These are phyloP conservation scores for Carex scoparia DNA, from an alignment of 176 grass and related monocot genomes.

Conservation along the genomic window DNA sequence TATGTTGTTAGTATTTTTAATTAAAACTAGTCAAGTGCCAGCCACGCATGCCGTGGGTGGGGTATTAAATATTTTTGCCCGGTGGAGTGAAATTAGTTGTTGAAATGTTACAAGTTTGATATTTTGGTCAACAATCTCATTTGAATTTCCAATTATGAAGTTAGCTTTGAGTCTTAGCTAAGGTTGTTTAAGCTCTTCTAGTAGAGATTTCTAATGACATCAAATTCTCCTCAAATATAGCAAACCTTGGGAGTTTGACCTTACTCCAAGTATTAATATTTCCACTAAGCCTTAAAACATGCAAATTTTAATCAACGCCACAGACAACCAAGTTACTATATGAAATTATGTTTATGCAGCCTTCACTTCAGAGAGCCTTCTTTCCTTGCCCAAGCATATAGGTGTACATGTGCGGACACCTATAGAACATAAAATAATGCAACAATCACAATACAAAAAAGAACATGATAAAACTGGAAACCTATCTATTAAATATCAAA, in stretches of 20 bases:
- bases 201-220: neutral
- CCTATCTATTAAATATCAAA: neutral
- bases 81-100: too few species aligned
- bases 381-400: constrained; percentile 54
- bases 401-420: constrained; percentile 48
- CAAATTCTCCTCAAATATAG: neutral
- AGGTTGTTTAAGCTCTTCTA: neutral
- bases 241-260: neutral
- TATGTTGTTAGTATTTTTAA: too few species aligned
- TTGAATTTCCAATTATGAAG: too few species aligned
- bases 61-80: too few species aligned
- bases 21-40: too few species aligned
- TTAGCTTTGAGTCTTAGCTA: neutral
- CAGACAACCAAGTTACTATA: neutral
- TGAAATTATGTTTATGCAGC: constrained; percentile 21
- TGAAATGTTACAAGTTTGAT: too few species aligned
- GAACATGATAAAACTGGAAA: neutral
- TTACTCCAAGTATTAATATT: neutral
- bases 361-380: constrained; percentile 48
- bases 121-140: too few species aligned
- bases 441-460: neutral
- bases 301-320: neutral
- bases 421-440: constrained; percentile 1
- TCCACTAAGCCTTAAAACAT: neutral
- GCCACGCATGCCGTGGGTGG: too few species aligned